A percentile compares a stretch with the other conserved stretches of the same genome.
Evolutionary conservation across 345 rosid species (phyloP).

Genomic region (Euphorbia pulcherrima): DNA sequence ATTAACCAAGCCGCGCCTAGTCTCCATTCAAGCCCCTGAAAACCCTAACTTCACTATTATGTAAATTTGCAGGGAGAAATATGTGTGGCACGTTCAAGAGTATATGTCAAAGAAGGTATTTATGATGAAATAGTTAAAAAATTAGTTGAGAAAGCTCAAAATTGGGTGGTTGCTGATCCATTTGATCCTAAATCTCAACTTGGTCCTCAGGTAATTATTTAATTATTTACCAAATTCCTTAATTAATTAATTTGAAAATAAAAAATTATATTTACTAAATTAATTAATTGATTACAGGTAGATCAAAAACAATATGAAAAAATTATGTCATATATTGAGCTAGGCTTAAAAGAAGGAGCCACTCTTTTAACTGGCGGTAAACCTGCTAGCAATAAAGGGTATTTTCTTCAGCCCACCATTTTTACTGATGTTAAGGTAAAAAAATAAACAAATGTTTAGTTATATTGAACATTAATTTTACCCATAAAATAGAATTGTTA

Average conservation of each 20-base stretch:
- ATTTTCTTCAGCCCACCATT: slow-evolving; percentile 59
- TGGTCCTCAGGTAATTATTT: slow-evolving; percentile 69
- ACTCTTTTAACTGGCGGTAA: slow-evolving; percentile 64
- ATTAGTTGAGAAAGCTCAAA: slow-evolving; percentile 50
- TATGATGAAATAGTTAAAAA: slow-evolving; percentile 50
- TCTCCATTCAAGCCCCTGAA: too few relatives aligned
- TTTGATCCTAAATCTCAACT: slow-evolving; percentile 46
- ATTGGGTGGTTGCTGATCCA: slow-evolving; percentile 68
- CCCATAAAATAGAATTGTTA: neutral
- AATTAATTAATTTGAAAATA: neutral
- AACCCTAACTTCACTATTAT: neutral
- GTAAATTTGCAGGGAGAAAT: slow-evolving; percentile 51
- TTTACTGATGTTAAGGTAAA: slow-evolving; percentile 62
- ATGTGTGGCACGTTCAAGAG: slow-evolving; percentile 71
- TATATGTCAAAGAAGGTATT: slow-evolving; percentile 77
- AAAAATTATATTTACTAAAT: neutral
- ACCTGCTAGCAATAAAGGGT: slow-evolving; percentile 47
- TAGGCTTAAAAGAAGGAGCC: slow-evolving; percentile 72
- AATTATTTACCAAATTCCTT: neutral
- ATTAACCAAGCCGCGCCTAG: too few relatives aligned
- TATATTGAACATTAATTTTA: too few relatives aligned
- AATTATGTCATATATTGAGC: slow-evolving; percentile 59
- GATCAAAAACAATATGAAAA: slow-evolving; percentile 53
- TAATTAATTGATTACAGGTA: too few relatives aligned
- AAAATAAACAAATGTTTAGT: neutral